These are phyloP conservation scores for Lactifluus subvellereus DNA, from an alignment of 768 basidiomycete genomes.

Conservation along the genomic window DNA sequence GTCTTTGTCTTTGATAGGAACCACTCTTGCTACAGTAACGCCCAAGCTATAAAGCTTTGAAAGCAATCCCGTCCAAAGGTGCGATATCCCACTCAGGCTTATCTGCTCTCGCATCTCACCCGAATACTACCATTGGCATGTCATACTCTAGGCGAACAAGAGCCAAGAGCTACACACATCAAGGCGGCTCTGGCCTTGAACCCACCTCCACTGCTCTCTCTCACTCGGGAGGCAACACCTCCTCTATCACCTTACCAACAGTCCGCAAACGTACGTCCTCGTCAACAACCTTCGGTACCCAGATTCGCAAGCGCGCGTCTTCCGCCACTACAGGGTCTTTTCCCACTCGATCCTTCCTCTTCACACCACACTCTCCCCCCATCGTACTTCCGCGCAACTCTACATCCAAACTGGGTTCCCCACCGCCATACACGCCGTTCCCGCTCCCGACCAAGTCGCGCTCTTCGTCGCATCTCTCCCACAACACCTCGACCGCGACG, in stretches of 20 bases:
- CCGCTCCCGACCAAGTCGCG: conserved; percentile 16
- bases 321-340: conserved; percentile 8
- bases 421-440: conserved; percentile 17
- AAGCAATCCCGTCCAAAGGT: not conserved
- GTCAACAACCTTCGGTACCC: not conserved
- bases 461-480: conserved; percentile 21
- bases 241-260: not conserved
- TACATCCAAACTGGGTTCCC: conserved; percentile 8
- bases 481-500: conserved; percentile 15
- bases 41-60: not conserved
- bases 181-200: not conserved
- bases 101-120: conserved; percentile 15
- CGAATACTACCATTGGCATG: conserved; percentile 12
- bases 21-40: no score
- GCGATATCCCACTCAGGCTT: not conserved
- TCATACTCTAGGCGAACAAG: conserved; percentile 14
- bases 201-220: not conserved
- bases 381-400: conserved; percentile 6
- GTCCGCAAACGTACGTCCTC: conserved; percentile 5
- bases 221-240: not conserved
- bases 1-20: no score
- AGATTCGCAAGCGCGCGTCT: conserved; percentile 17
- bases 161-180: not conserved
- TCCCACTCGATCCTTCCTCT: conserved; percentile 10
- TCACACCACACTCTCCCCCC: conserved; percentile 14